phyloP scores from a whole-genome alignment of 495 filamentous ascomycete species.

The Cryomyces antarcticus region DNA sequence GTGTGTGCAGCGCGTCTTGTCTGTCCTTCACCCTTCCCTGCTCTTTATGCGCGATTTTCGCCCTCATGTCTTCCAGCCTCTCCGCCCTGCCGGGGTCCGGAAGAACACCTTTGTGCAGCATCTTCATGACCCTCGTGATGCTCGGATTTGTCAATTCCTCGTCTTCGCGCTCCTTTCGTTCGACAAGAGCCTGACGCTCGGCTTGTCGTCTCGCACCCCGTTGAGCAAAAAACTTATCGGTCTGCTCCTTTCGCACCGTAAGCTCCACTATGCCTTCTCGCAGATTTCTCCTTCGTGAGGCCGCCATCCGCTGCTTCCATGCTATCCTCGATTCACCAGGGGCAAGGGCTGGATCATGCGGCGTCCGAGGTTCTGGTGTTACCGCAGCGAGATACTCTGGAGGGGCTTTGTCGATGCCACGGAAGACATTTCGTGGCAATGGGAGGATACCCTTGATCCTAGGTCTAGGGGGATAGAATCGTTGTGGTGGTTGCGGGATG shows the following conservation, averaged over 20 bases:
- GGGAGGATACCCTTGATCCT: constrained; percentile 53
- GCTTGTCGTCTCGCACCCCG: constrained; percentile 19
- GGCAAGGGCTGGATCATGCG: constrained; percentile 16
- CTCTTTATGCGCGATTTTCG: constrained; percentile 19
- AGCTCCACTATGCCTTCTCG: constrained; percentile 40
- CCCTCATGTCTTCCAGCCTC: constrained; percentile 24
- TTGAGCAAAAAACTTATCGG: constrained; percentile 20
- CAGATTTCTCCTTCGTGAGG: constrained; percentile 37
- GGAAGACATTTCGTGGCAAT: constrained; percentile 44
- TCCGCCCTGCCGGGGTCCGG: constrained; percentile 27
- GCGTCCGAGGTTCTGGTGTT: constrained; percentile 18
- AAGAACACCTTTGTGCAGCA: constrained; percentile 13
- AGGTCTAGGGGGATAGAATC: constrained; percentile 19
- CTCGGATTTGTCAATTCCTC: constrained; percentile 37
- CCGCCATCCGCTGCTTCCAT: constrained; percentile 45
- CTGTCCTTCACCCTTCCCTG: constrained; percentile 22
- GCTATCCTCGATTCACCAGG: constrained; percentile 26
- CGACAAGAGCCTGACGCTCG: constrained; percentile 25
- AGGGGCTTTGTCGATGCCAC: constrained; percentile 26
- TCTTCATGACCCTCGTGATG: constrained; percentile 10
- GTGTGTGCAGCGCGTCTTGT: constrained; percentile 30
- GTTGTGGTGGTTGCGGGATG: constrained; percentile 38
- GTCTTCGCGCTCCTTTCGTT: constrained; percentile 33
- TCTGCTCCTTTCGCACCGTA: constrained; percentile 29
- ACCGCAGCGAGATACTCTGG: constrained; percentile 28